phyloP scores from a whole-genome alignment of 495 filamentous ascomycete species.

The Penicillium alfredii region DNA sequence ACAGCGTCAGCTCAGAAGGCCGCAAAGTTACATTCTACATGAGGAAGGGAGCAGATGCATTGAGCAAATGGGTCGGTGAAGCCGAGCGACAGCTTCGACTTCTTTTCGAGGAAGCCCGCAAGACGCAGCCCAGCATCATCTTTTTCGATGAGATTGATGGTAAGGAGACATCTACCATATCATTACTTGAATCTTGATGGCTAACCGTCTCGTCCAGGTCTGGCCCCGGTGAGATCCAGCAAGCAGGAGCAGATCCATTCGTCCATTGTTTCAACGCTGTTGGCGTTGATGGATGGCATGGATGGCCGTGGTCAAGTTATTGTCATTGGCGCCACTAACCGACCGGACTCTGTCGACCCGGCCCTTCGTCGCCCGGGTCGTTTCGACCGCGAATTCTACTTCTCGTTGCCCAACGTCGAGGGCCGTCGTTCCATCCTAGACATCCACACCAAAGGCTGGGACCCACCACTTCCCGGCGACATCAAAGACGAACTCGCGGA shows the following conservation, averaged over 20 bases:
- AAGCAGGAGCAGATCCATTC: conserved; percentile 99
- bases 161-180: conserved; percentile 16
- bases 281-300: conserved; percentile 99
- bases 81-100: conserved; percentile 89
- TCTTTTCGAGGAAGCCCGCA: conserved; percentile 91
- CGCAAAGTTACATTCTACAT: conserved; percentile 98
- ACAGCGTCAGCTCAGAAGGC: conserved; percentile 70
- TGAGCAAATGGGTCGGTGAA: conserved; percentile 99
- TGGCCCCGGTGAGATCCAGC: conserved; percentile 91
- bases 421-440: conserved; percentile 81
- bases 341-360: conserved; percentile 96
- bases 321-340: conserved; percentile 95
- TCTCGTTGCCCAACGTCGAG: conserved; percentile 76
- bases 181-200: neutral
- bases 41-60: conserved; percentile 93
- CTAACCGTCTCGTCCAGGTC: conserved; percentile 36
- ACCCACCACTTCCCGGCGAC: conserved; percentile 59
- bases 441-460: conserved; percentile 94
- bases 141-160: conserved; percentile 99
- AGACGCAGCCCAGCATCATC: conserved; percentile 95
- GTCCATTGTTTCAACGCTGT: conserved; percentile 89
- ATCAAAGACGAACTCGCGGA: conserved; percentile 84
- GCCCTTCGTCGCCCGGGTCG: conserved; percentile 94
- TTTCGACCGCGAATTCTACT: conserved; percentile 97
- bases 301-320: conserved; percentile 96